Base-by-base conservation (phyloP, 495 filamentous ascomycete species). In the Letharia columbiana region DNA sequence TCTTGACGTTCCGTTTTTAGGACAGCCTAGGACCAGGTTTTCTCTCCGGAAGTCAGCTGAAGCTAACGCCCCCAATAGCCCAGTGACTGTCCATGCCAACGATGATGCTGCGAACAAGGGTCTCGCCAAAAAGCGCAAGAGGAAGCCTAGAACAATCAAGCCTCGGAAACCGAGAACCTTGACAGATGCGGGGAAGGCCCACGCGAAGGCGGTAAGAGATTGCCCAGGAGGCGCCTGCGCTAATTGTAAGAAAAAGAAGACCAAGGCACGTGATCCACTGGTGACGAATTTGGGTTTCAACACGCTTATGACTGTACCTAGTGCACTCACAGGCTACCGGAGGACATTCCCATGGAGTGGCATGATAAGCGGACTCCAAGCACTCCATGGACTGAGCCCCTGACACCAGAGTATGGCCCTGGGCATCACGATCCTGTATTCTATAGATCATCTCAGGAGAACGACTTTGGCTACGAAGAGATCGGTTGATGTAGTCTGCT, bases 241-340 rank as follows among this genome's bases (percentile, higher is more conserved):
- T 1, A 35, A 66, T 5, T 68, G 67, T 37, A 68, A 18, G 59
- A 13, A 4, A 31, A 68, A 58, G 23, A 65, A 68, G 39, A 54
- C 61, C 44, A 65, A 65, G 45, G 67, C 61, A 65, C 42, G 67
- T 64, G 23, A 41, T 40, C 47, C 47, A 50, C 4, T 13, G 42
- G 15, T 61, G 15, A 28, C 59, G 39, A 3, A 45, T 61, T 61
- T 28, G 40, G 59, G 20, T 58, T 15, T 41, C 59, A 44, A 57
- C 54, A 37, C 15, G 33, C 54, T 44, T 31, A n/a, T 45, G 17
- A 41, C 39, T 28, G 20, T 61, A 17, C 20, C n/a, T 42, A 61
- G 59, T 61, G 59, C 42, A 42, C n/a, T 17, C 59, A 61, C 39
- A 41, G 17, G n/a, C 39, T 61, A 33, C 40, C 10, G 11, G 39